These are phyloP conservation scores for Penicillium bialowiezense DNA, from an alignment of 495 filamentous ascomycete species.

Conservation along the genomic window DNA sequence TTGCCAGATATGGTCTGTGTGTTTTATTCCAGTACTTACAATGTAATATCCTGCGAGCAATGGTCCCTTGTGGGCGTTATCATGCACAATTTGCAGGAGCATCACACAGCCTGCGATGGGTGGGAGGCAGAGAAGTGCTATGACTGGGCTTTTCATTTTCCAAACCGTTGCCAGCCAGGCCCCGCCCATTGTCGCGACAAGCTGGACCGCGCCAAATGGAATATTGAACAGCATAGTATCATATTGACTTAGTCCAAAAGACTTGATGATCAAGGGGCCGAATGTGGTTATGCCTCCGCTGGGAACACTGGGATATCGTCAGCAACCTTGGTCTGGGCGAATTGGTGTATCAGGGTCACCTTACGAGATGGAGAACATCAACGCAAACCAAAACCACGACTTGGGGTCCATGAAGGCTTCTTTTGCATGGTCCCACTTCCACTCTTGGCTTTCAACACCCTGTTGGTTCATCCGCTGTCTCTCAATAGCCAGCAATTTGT, in stretches of 20 bases:
- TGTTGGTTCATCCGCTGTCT: slow-evolving; percentile 63
- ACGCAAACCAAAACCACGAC: slow-evolving; percentile 64
- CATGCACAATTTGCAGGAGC: slow-evolving; percentile 49
- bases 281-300: slow-evolving; percentile 62
- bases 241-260: slow-evolving; percentile 59
- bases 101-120: slow-evolving; percentile 57
- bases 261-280: slow-evolving; percentile 60
- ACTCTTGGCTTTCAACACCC: slow-evolving; percentile 54
- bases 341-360: not conserved
- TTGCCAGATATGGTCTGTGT: too few relatives aligned
- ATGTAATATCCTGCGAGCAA: slow-evolving; percentile 60
- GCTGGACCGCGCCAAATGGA: slow-evolving; percentile 60
- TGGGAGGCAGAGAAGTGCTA: slow-evolving; percentile 53
- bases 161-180: slow-evolving; percentile 52
- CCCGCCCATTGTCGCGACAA: slow-evolving; percentile 56
- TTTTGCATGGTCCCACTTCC: slow-evolving; percentile 61
- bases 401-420: slow-evolving; percentile 63
- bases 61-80: slow-evolving; percentile 40
- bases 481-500: slow-evolving; percentile 61
- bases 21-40: slow-evolving; percentile 14
- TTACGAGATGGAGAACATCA: slow-evolving; percentile 52
- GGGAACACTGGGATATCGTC: slow-evolving; percentile 46
- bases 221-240: slow-evolving; percentile 64
- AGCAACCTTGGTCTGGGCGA: slow-evolving; percentile 15
- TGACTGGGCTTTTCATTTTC: slow-evolving; percentile 55